Evolutionary conservation across 2,329 filamentous ascomycete species (phyloP), one percentile per base, ranked within the genome.

Genomic region (Amauroascus verrucosus): DNA sequence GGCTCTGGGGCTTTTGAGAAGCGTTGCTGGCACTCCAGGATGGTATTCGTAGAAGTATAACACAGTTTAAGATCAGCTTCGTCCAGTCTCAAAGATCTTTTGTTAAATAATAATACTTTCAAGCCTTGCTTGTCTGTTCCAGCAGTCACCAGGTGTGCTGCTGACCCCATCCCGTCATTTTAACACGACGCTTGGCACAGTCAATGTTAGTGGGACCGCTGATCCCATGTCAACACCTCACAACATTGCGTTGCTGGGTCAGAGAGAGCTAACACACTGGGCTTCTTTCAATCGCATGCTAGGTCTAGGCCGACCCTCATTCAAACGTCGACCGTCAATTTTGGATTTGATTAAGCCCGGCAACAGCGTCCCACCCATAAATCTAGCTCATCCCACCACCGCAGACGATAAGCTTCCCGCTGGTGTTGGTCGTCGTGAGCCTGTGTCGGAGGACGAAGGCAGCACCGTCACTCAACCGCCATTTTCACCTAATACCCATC

Each of bases 301-400:
- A 65, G 78, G 78, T 64, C 66, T 80, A 61, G 73, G 68, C 57
- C 65, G 78, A 64, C 79, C 77, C 65, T 75, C 74, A 67, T 69
- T 84, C 59, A 77, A 73, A 73, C 69, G 75, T 65, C 78, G 79
- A 60, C 77, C 80, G 51, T 84, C 81, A 48, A 71, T 85, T 59
- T 73, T 82, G 65, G 80, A 84, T 63, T 74, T 85, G 61, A 74
- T 85, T 60, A 69, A 70, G 55, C 70, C 72, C 61, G 70, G 72
- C 58, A 73, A 73, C 57, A 65, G 68, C 54, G 64, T 51, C 51
- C 59, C 32, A 18, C 22, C 35, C 14, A 47, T 50, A 22, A n/a
- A 44, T 28, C 32, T 37, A 48, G 22, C 28, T 54, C 7, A 16
- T 32, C 11, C 30, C 11, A n/a, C 44, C 45, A 18, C 16, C 38